Conservation (phyloP, 139 green algal genomes). For the Nannochloris sp. region DNA sequence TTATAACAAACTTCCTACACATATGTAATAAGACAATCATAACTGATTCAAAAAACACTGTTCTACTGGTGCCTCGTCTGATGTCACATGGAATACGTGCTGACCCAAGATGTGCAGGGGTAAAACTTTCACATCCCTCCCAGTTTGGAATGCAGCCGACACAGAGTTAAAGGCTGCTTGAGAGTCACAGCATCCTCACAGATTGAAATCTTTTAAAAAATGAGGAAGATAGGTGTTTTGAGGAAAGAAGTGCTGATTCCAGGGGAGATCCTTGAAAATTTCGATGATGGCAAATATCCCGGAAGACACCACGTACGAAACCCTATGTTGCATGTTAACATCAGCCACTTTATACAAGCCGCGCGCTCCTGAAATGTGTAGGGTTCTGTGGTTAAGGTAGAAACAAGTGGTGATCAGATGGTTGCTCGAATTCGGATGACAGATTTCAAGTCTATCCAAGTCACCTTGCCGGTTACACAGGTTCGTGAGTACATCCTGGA, state of each 20-base stretch:
- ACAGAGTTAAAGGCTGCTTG: no score
- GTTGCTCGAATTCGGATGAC: neutral
- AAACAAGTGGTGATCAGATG: neutral
- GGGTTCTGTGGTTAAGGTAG: slow-evolving; percentile 2
- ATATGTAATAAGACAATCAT: neutral
- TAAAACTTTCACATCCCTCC: no score
- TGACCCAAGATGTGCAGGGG: no score
- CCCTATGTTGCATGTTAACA: no score
- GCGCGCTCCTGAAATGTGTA: neutral
- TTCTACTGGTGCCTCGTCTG: neutral
- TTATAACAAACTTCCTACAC: slow-evolving; percentile 35
- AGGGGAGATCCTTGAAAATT: neutral
- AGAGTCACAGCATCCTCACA: no score
- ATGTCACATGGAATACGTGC: no score
- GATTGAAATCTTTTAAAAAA: neutral
- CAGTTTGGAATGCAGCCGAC: no score
- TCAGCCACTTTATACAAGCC: no score
- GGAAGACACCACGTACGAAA: neutral
- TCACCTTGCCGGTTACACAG: neutral
- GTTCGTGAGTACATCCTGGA: slow-evolving; percentile 1
- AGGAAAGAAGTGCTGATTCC: slow-evolving; percentile 2
- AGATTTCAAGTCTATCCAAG: neutral
- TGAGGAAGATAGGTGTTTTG: neutral
- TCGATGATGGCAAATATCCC: neutral
- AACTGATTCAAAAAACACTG: neutral